These are phyloP conservation scores for Serendipita sp. DNA, from an alignment of 768 basidiomycete species.

Conservation along the genomic window DNA sequence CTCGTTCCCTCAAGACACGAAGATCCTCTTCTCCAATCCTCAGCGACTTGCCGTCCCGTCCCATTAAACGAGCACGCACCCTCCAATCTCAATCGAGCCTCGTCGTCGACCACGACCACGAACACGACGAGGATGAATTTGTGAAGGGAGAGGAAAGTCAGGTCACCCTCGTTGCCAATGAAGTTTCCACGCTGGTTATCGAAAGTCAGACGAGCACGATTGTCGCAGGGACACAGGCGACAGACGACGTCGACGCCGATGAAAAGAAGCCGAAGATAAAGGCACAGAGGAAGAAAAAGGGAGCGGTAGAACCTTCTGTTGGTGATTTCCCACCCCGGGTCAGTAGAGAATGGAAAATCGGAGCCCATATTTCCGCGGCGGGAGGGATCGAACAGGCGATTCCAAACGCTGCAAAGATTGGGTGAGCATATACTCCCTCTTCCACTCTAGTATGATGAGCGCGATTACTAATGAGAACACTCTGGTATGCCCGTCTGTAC, in stretches of 20 bases:
- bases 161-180: neutral
- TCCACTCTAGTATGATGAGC: neutral
- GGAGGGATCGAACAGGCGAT: slow-evolving; percentile 68
- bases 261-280: neutral
- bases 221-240: neutral
- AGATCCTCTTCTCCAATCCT: neutral
- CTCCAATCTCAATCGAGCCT: neutral
- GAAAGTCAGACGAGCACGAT: neutral
- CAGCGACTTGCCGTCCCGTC: neutral
- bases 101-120: neutral
- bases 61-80: neutral
- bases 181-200: neutral
- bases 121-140: too few relatives aligned
- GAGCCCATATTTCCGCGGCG: slow-evolving; percentile 69
- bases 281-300: slow-evolving; percentile 9
- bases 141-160: neutral
- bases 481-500: neutral
- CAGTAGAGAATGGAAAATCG: slow-evolving; percentile 46
- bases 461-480: too few relatives aligned
- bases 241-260: neutral
- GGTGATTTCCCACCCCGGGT: slow-evolving; percentile 21
- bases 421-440: slow-evolving; percentile 33
- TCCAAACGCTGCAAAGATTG: slow-evolving; percentile 50
- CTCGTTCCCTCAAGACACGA: neutral
- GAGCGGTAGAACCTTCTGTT: slow-evolving; percentile 11